Evolutionary conservation across 352 stramenopile genomes (phyloP).

Genomic region (Phytophthora megakarya): DNA sequence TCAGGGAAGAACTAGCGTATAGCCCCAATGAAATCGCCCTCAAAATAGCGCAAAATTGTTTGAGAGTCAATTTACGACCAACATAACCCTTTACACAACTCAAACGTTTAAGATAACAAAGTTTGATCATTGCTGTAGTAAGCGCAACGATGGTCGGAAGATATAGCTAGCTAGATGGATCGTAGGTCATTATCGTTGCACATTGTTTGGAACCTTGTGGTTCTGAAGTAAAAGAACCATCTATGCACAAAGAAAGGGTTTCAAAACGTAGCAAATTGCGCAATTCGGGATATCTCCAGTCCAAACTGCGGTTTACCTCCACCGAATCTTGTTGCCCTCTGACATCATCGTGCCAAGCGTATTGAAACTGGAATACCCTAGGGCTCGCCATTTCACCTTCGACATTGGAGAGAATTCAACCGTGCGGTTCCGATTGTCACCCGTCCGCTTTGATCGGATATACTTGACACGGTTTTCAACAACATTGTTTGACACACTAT

Average conservation of each 20-base stretch:
- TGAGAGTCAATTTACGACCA: not conserved
- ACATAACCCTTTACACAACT: not conserved
- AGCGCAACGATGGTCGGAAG: not conserved
- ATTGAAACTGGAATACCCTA: constrained; percentile 6
- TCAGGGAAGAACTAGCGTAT: not conserved
- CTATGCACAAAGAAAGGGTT: constrained; percentile 1
- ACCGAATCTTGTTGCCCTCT: constrained; percentile 1
- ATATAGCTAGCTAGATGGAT: not conserved
- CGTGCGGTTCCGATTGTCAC: not conserved
- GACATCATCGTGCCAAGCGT: constrained; percentile 1
- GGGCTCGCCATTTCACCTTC: not conserved
- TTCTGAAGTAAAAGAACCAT: not conserved
- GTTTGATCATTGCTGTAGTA: not conserved
- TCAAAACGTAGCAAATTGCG: constrained; percentile 11
- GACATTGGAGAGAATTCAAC: constrained; percentile 1
- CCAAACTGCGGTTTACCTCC: not conserved
- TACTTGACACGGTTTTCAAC: not conserved
- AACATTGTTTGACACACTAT: not conserved
- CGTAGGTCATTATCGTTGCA: constrained; percentile 1
- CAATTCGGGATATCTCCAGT: not conserved
- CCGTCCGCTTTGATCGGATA: not conserved
- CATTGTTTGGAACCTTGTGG: constrained; percentile 7
- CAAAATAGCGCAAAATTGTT: constrained; percentile 3
- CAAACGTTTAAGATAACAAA: not conserved
- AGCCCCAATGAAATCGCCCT: not conserved